Conservation (phyloP, 371 early-diverging fungal genomes). For the Nematocida sp. region DNA sequence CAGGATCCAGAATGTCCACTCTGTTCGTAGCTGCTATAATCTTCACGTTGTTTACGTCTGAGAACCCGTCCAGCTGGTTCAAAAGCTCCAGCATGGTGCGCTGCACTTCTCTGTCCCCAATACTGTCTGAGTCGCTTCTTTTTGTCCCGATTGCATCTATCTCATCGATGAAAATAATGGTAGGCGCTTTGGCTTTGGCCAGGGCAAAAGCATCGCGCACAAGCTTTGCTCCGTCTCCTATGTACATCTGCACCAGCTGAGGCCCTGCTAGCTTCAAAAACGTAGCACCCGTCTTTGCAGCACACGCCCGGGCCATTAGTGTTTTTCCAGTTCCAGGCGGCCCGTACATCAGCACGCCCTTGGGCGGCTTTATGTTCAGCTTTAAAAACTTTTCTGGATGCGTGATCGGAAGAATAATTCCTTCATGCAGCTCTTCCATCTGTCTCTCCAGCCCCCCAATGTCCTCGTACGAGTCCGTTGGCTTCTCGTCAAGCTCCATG, state of each 20-base stretch:
- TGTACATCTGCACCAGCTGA: constrained; percentile 95
- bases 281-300: constrained; percentile 84
- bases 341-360: constrained; percentile 94
- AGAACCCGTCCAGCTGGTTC: constrained; percentile 64
- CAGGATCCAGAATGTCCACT: constrained; percentile 98
- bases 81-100: constrained; percentile 96
- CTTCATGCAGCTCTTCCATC: constrained; percentile 92
- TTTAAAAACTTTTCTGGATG: constrained; percentile 95
- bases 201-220: constrained; percentile 97
- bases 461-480: constrained; percentile 94
- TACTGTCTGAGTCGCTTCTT: constrained; percentile 92
- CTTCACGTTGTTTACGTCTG: constrained; percentile 76
- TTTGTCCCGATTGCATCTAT: constrained; percentile 99
- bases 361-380: constrained; percentile 91
- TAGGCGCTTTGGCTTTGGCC: constrained; percentile 93
- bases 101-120: constrained; percentile 97
- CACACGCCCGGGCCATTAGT: constrained; percentile 85
- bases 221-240: constrained; percentile 89
- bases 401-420: constrained; percentile 90
- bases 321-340: constrained; percentile 86
- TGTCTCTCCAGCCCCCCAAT: constrained; percentile 97
- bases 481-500: constrained; percentile 99
- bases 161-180: constrained; percentile 99
- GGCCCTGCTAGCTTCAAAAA: constrained; percentile 89
- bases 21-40: constrained; percentile 99